phyloP scores from a whole-genome alignment of 202 grass and related monocot species.

The Zizania palustris region DNA sequence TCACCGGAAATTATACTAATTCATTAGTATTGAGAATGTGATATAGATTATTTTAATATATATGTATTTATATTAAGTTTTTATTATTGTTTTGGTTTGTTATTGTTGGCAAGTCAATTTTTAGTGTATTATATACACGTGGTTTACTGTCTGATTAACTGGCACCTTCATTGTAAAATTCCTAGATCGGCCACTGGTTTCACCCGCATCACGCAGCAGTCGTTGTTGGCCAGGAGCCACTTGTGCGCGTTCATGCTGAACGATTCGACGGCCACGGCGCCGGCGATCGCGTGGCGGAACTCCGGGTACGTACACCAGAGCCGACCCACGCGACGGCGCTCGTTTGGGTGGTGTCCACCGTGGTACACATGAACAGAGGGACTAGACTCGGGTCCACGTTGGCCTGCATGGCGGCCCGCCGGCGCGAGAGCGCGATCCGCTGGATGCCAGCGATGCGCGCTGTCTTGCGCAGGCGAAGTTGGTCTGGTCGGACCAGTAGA shows the following conservation, averaged over 20 bases:
- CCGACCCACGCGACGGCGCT: slow-evolving; percentile 37
- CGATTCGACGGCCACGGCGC: slow-evolving; percentile 49
- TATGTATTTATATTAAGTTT: too few relatives aligned
- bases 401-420: slow-evolving; percentile 20
- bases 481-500: slow-evolving; percentile 68
- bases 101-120: too few relatives aligned
- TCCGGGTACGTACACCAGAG: slow-evolving; percentile 52
- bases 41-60: too few relatives aligned
- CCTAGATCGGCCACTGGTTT: too few relatives aligned
- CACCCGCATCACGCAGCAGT: slow-evolving; percentile 37
- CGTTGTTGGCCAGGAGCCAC: slow-evolving; percentile 55
- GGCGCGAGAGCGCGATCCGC: slow-evolving; percentile 29
- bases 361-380: slow-evolving; percentile 51
- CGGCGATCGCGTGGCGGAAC: slow-evolving; percentile 44
- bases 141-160: too few relatives aligned
- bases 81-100: too few relatives aligned
- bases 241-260: slow-evolving; percentile 55
- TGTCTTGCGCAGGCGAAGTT: slow-evolving; percentile 56
- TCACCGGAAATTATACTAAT: too few relatives aligned
- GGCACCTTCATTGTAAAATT: too few relatives aligned
- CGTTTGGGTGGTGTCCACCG: slow-evolving; percentile 48
- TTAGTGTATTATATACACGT: too few relatives aligned
- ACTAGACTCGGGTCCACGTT: slow-evolving; percentile 41
- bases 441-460: slow-evolving; percentile 50
- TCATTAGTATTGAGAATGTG: too few relatives aligned